phyloP scores from a whole-genome alignment of 2,329 filamentous ascomycete species.

The Exutisphaerella laricina region DNA sequence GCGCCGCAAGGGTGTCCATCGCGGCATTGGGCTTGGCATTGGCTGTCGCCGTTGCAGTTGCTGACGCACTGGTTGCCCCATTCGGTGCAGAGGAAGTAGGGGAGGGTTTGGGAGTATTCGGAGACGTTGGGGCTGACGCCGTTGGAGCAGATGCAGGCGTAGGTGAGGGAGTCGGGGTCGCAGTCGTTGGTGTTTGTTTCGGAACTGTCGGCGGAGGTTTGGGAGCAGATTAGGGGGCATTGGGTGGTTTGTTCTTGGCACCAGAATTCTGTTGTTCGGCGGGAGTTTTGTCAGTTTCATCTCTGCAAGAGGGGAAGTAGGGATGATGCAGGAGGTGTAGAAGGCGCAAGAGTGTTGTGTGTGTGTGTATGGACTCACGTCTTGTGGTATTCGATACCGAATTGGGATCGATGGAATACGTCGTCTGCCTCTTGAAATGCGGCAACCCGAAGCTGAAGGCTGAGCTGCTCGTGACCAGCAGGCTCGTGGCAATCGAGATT shows the following conservation, averaged over 20 bases:
- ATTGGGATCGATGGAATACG: constrained; percentile 58
- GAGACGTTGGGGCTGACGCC: constrained; percentile 63
- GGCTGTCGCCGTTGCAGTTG: constrained; percentile 49
- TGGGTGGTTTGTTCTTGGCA: constrained; percentile 57
- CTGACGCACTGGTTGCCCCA: constrained; percentile 59
- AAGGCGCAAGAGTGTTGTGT: neutral
- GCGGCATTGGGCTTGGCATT: constrained; percentile 58
- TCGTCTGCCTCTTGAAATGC: constrained; percentile 49
- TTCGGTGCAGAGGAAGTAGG: constrained; percentile 69
- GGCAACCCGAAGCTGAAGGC: constrained; percentile 48
- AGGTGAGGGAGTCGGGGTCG: constrained; percentile 60
- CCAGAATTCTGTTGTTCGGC: constrained; percentile 44
- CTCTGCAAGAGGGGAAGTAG: neutral
- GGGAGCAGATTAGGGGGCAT: constrained; percentile 68
- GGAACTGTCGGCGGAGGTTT: constrained; percentile 45
- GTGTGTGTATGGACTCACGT: constrained; percentile 10
- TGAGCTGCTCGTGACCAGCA: constrained; percentile 50
- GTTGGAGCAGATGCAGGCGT: constrained; percentile 66
- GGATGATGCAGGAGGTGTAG: neutral
- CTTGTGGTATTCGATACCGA: constrained; percentile 46
- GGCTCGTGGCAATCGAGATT: constrained; percentile 44
- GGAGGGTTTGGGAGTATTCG: constrained; percentile 71
- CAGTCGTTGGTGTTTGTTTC: constrained; percentile 58
- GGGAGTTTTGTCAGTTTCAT: neutral
- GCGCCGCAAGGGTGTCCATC: constrained; percentile 69